Percentiles rank a stretch among this genome's conserved stretches.
Evolutionary conservation across 306 rosid species (phyloP).

Genomic region (Quercus robur): DNA sequence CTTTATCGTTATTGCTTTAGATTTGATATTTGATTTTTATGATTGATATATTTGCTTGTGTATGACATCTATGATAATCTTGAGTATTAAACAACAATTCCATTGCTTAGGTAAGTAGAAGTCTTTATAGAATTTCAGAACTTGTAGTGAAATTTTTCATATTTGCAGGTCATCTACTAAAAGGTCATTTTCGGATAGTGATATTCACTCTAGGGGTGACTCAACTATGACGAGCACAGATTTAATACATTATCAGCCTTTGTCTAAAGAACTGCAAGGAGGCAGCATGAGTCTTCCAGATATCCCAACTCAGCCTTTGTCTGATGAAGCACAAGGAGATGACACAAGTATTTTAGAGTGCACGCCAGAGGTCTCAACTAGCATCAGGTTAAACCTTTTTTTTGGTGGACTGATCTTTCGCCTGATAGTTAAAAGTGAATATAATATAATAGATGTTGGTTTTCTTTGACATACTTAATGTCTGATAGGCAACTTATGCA

Average conservation of each 20-base stretch:
- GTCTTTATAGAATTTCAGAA: background rate
- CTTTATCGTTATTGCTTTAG: no score
- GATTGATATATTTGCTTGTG: no score
- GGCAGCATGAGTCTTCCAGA: constrained; percentile 32
- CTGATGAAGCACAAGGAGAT: background rate
- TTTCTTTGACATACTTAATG: constrained; percentile 20
- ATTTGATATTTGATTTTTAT: no score
- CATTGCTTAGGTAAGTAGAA: no score
- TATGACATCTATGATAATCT: no score
- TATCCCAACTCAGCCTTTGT: background rate
- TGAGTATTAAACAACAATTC: no score
- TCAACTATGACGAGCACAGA: constrained; percentile 36
- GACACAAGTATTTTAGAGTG: background rate
- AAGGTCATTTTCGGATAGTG: constrained; percentile 84
- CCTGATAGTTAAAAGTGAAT: no score
- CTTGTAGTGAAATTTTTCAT: background rate
- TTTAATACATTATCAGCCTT: constrained; percentile 34
- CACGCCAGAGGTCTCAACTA: constrained; percentile 24
- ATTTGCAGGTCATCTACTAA: constrained; percentile 57
- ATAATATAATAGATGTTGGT: no score
- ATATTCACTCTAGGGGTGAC: constrained; percentile 52
- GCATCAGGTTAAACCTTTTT: constrained; percentile 52
- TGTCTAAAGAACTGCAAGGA: constrained; percentile 35
- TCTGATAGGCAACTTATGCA: constrained; percentile 42
- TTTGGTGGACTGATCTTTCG: no score